These are phyloP conservation scores for Botryotinia globosa DNA, from an alignment of 2,329 filamentous ascomycete genomes.

Conservation along the genomic window DNA sequence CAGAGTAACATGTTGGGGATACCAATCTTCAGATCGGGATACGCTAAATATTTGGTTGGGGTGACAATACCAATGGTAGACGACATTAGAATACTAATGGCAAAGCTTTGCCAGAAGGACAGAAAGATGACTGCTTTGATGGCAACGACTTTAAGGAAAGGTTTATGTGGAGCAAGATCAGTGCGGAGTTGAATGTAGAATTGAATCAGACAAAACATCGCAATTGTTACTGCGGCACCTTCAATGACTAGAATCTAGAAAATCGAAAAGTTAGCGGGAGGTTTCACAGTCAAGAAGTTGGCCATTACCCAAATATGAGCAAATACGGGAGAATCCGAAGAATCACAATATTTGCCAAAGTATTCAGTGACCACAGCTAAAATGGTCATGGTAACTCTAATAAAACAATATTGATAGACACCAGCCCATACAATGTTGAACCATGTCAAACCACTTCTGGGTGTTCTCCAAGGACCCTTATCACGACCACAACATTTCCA, in stretches of 20 bases:
- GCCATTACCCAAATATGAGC: constrained; percentile 74
- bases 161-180: constrained; percentile 65
- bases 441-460: constrained; percentile 79
- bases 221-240: constrained; percentile 68
- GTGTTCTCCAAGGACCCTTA: constrained; percentile 68
- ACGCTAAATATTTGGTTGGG: constrained; percentile 51
- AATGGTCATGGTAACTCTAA: constrained; percentile 76
- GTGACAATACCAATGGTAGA: constrained; percentile 45
- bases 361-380: constrained; percentile 72
- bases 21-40: constrained; percentile 76
- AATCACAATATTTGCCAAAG: constrained; percentile 70
- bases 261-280: constrained; percentile 19
- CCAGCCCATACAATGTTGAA: constrained; percentile 85
- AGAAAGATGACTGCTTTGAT: constrained; percentile 93
- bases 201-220: constrained; percentile 86
- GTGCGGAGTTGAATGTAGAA: constrained; percentile 76
- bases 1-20: constrained; percentile 76
- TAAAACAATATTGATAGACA: constrained; percentile 83
- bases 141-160: constrained; percentile 77
- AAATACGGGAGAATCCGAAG: constrained; percentile 73
- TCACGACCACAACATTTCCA: constrained; percentile 68
- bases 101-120: constrained; percentile 77
- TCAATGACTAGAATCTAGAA: constrained; percentile 64
- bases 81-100: constrained; percentile 59
- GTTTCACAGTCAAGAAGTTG: neutral